These are phyloP conservation scores for Chlamydomonas reinhardtii DNA, from an alignment of 163 green algal species.

Conservation along the genomic window DNA sequence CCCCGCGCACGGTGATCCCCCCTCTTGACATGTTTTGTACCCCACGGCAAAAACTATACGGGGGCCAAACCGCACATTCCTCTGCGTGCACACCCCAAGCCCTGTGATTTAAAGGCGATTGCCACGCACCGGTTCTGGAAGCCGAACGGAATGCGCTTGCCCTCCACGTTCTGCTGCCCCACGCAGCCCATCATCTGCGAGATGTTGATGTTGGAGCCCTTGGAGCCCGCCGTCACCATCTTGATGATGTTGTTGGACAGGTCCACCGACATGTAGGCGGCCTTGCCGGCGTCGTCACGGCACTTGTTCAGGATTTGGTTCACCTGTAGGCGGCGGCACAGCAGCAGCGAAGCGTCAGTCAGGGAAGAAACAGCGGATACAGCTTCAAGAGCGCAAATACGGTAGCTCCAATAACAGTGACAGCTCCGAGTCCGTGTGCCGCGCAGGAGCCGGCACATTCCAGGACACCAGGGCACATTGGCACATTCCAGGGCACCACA, in stretches of 20 bases:
- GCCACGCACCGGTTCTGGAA: conserved; percentile 83
- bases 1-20: no score
- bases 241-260: conserved; percentile 97
- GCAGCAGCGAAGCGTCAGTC: no score
- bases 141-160: conserved; percentile 98
- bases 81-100: neutral
- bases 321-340: conserved; percentile 61
- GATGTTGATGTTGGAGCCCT: conserved; percentile 99
- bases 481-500: no score
- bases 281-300: conserved; percentile 92
- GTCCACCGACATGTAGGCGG: conserved; percentile 87
- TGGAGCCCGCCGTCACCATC: conserved; percentile 94
- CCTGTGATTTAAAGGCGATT: neutral
- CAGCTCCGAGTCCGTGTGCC: no score
- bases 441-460: no score
- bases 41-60: no score
- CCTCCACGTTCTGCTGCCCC: conserved; percentile 99
- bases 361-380: no score
- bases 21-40: no score
- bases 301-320: conserved; percentile 80
- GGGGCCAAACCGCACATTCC: no score
- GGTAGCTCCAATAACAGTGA: no score
- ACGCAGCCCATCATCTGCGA: conserved; percentile 99
- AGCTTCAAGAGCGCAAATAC: no score
- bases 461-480: no score